phyloP scores from a whole-genome alignment of 192 early-diverging fungal species.

The Backusella westeae region DNA sequence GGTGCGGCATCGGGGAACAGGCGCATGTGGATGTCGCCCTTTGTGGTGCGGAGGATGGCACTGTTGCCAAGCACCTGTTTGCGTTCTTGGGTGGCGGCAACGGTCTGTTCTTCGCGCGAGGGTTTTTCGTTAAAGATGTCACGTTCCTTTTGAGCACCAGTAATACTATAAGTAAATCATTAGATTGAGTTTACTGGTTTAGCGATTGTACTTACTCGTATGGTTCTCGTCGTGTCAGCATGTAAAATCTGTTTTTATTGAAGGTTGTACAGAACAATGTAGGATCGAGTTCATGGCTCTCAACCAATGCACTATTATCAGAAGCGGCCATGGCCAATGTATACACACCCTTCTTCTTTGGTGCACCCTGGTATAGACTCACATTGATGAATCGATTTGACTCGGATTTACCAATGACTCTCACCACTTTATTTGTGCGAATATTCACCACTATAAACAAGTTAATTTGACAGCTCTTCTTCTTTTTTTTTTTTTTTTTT shows the following conservation, averaged over 20 bases:
- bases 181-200: not conserved
- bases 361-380: constrained; percentile 87
- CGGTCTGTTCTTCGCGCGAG: constrained; percentile 90
- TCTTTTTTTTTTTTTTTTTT: too few species aligned
- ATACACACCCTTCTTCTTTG: constrained; percentile 71
- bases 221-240: constrained; percentile 88
- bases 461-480: too few species aligned
- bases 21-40: constrained; percentile 88
- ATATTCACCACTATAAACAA: constrained; percentile 68
- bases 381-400: constrained; percentile 89
- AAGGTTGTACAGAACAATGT: constrained; percentile 90
- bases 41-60: constrained; percentile 85
- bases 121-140: constrained; percentile 99
- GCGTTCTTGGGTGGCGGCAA: constrained; percentile 65
- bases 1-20: constrained; percentile 90
- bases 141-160: constrained; percentile 59
- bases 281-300: constrained; percentile 70
- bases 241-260: constrained; percentile 91
- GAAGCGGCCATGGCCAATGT: constrained; percentile 86
- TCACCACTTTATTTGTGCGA: constrained; percentile 77
- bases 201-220: constrained; percentile 51
- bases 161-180: not conserved
- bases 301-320: constrained; percentile 73
- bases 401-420: constrained; percentile 89
- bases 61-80: constrained; percentile 63